Percentiles rank a stretch among this genome's conserved stretches.
These are phyloP conservation scores for Plantago coronopus DNA, from an alignment of 305 asterid species.

Conservation along the genomic window DNA sequence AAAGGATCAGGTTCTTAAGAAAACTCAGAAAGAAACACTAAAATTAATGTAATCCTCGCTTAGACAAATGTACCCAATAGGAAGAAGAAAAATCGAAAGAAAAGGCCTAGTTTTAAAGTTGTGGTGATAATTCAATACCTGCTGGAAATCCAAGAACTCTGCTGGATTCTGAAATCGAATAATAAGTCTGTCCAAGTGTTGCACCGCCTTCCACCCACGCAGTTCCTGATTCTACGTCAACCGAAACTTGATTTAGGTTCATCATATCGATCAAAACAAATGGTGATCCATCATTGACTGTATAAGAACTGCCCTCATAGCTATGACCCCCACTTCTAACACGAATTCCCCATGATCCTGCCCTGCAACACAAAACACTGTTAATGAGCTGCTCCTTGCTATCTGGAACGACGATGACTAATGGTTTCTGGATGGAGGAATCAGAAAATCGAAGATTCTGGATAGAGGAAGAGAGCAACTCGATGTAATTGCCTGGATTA, in stretches of 20 bases:
- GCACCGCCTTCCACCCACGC: conserved; percentile 10
- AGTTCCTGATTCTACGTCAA: conserved; percentile 25
- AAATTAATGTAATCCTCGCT: too few relatives aligned
- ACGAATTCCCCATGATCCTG: conserved; percentile 30
- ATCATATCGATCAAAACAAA: conserved; percentile 42
- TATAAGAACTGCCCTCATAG: conserved; percentile 27
- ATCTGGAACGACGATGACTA: conserved; percentile 34
- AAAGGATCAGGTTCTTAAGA: too few relatives aligned
- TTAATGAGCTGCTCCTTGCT: conserved; percentile 29
- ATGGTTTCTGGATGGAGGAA: conserved; percentile 33
- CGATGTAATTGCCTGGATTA: neutral
- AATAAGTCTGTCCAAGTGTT: neutral
- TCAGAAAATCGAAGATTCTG: conserved; percentile 37
- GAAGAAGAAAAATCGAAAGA: too few relatives aligned
- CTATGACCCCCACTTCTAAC: conserved; percentile 41
- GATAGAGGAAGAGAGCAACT: conserved; percentile 21
- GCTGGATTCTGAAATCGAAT: neutral
- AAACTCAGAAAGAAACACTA: too few relatives aligned
- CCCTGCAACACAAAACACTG: conserved; percentile 29
- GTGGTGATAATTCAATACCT: neutral
- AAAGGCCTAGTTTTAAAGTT: too few relatives aligned
- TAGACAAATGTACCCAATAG: too few relatives aligned
- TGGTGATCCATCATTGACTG: conserved; percentile 28
- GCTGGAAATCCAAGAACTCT: conserved; percentile 7
- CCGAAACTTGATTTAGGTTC: conserved; percentile 26